Percentiles rank a stretch among this genome's conserved stretches.
phyloP scores from a whole-genome alignment of 1,284 basidiomycete species.

The Cutaneotrichosporon sp. region DNA sequence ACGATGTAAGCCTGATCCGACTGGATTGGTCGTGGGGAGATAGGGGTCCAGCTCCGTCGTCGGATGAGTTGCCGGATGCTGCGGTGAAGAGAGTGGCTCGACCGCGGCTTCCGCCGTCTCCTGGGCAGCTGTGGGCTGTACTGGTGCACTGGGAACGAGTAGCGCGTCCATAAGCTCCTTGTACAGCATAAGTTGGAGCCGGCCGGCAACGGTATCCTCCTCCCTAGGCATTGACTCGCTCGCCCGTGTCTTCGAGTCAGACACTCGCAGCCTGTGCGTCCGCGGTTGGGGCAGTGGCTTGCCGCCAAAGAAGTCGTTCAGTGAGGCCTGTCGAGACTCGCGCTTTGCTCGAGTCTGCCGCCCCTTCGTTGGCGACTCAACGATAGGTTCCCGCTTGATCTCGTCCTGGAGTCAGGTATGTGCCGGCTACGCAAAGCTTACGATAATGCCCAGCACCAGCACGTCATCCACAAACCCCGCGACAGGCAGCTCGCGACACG shows the following conservation, averaged over 20 bases:
- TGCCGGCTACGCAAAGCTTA: constrained; percentile 41
- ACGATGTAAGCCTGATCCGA: not conserved
- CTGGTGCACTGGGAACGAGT: too few relatives aligned
- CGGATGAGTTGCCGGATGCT: not conserved
- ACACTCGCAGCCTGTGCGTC: constrained; percentile 53
- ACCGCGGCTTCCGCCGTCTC: too few relatives aligned
- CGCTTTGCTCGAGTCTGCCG: constrained; percentile 1
- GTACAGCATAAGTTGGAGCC: constrained; percentile 80
- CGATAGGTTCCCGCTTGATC: constrained; percentile 47
- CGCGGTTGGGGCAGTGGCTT: constrained; percentile 22
- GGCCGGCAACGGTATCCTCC: constrained; percentile 60
- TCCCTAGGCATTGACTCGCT: constrained; percentile 56
- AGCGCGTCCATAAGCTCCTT: constrained; percentile 60
- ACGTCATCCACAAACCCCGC: constrained; percentile 61
- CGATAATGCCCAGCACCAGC: constrained; percentile 62
- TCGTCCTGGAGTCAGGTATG: constrained; percentile 52
- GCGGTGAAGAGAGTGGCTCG: too few relatives aligned
- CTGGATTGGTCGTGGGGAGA: constrained; percentile 2
- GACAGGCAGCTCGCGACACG: constrained; percentile 65
- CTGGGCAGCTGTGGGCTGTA: too few relatives aligned
- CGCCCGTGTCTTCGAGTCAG: constrained; percentile 72
- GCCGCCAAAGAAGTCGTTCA: constrained; percentile 18
- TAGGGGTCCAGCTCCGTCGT: not conserved
- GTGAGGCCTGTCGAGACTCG: constrained; percentile 8
- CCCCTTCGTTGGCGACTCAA: not conserved